Evolutionary conservation across 2,329 filamentous ascomycete species (phyloP), one percentile per base, ranked within the genome.

Genomic region (Tolypocladium album): DNA sequence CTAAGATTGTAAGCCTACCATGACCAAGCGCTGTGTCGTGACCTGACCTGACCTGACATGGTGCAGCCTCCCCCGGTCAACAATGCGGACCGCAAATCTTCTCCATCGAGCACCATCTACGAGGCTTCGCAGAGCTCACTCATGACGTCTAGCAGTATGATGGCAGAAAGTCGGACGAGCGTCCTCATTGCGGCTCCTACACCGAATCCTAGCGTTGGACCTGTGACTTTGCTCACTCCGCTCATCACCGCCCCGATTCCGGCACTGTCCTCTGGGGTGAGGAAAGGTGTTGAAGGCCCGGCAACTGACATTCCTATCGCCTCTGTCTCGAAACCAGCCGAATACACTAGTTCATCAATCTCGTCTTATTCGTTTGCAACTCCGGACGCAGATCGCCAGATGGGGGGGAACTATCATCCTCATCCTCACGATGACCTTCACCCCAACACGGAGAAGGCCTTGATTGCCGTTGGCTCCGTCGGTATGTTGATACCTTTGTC

Each of bases 381-480:
- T 7, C 9, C 39, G 39, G 22, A 53, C 15, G 8, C 36, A 7
- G 40, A 57, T n/a, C 27, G 55, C 24, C 27, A 27, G 47, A 15
- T 12, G 8, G 22, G 45, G 20, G 45, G n/a, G n/a, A n/a, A 61
- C 3, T 27, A 57, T 13, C 12, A 20, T 20, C 45, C 55, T 38
- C 60, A 57, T 17, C 24, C 43, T 34, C 56, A 60, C 4, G 58
- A 59, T 36, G 22, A 58, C 17, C 47, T 57, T 20, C 59, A 58
- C 36, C 13, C 59, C 4, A 60, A 57, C 40, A 58, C 60, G 9
- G 62, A 65, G 56, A 66, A 65, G 34, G 63, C 65, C 2, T 55
- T 65, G n/a, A 64, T 67, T 58, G 62, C 62, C 20, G 56, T 63
- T 45, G 64, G 63, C 15, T 60, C 64, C 4, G 58, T 66, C 50